Evolutionary conservation across 2,329 filamentous ascomycete species (phyloP).

Genomic region (Leptographium lundbergii): DNA sequence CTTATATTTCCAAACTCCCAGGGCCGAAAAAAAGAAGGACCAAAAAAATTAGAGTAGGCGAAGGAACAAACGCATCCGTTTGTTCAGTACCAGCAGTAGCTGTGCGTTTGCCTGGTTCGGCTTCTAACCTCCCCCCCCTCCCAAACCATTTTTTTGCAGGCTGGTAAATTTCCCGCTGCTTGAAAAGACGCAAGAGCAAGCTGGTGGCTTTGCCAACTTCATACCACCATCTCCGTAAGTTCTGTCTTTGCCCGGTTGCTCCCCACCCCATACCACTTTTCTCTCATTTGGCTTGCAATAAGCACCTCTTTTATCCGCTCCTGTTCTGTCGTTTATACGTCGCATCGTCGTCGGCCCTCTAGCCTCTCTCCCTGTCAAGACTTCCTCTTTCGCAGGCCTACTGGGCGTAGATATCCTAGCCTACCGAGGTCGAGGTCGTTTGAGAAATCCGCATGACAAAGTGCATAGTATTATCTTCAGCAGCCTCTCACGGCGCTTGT

Average conservation of each 20-base stretch:
- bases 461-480: neutral
- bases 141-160: neutral
- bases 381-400: neutral
- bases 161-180: neutral
- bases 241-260: neutral
- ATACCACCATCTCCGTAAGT: neutral
- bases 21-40: neutral
- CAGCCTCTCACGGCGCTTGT: neutral
- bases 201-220: neutral
- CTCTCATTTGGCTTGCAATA: neutral
- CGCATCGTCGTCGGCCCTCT: neutral
- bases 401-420: neutral
- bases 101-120: neutral
- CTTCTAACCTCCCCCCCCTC: neutral
- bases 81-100: neutral
- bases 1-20: neutral
- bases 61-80: neutral
- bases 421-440: neutral
- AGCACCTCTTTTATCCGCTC: neutral
- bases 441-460: neutral
- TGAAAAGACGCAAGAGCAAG: neutral
- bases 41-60: neutral
- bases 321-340: neutral
- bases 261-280: neutral
- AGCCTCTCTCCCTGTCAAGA: neutral